Base-by-base conservation (phyloP, 495 filamentous ascomycete species). In the Podospora fimiseda region DNA sequence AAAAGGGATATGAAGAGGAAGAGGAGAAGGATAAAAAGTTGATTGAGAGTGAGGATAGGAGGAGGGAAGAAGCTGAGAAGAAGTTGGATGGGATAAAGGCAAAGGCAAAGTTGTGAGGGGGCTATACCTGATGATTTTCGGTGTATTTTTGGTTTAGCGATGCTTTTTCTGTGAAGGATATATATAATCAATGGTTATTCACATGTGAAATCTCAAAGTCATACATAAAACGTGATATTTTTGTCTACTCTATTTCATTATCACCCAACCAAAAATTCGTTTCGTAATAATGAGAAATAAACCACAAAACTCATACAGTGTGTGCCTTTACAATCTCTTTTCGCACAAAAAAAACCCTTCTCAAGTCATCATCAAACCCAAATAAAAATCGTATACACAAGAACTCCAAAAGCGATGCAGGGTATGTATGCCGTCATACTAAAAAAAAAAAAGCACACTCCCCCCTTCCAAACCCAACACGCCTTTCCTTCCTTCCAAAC, bases 21-120 rank as follows among this genome's bases (percentile, higher is more conserved):
- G 65, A 80, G 62, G 60, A 62, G 50, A 74, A 70, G 67, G 73
- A 71, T 43, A 71, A 72, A 40, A 54, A 56, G 36, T 53, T 66
- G 38, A 65, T 66, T 48, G 60, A 63, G 45, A 61, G 52, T 48
- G 70, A 73, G 24, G 60, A 58, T 14, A 52, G 50, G 55, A 60
- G 61, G 58, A 61, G 55, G 60, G 63, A 54, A 47, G 53, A 41
- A 42, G 74, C 67, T 38, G 63, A 65, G 51, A 62, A 58, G 57
- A 62, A 61, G 56, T 80, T 76, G 54, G 72, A 76, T 62, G 68
- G 67, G 57, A 5, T 62, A 9, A 48, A 50, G 51, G 44, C 16
- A 30, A 38, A 43, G 56, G 42, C 53, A 0, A 64, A 58, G 56
- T 56, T 65, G 58, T 61, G 39, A 21, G 9, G 18, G 27, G 18